A percentile compares a stretch with the other conserved stretches of the same genome.
phyloP scores from a whole-genome alignment of 805 yeast genomes.

The Komagataella pseudopastoris region DNA sequence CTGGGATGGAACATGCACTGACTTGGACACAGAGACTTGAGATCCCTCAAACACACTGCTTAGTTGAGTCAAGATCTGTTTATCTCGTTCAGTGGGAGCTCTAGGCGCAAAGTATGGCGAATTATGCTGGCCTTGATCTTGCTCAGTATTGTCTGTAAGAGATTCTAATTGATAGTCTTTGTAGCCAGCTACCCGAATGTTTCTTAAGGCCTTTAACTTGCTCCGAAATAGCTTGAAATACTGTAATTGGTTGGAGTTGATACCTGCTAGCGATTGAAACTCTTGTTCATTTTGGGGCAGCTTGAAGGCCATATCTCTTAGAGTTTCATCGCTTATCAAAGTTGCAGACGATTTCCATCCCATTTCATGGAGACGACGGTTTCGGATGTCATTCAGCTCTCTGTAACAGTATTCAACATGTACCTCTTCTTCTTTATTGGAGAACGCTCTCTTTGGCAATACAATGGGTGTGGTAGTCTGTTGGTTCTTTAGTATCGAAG shows the following conservation, averaged over 20 bases:
- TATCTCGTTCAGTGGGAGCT: neutral
- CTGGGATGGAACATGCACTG: neutral
- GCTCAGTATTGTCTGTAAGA: neutral
- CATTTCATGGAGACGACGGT: conserved; percentile 25
- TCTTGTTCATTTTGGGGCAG: conserved; percentile 38
- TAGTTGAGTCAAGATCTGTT: neutral
- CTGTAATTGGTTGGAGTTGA: conserved; percentile 16
- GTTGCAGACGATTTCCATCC: conserved; percentile 20
- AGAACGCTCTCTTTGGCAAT: conserved; percentile 7
- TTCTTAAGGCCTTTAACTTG: neutral
- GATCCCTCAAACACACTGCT: neutral
- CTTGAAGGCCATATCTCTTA: conserved; percentile 40
- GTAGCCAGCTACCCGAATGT: neutral
- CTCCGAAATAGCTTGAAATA: conserved; percentile 13
- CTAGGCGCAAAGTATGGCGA: neutral
- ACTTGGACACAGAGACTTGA: neutral
- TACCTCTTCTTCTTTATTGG: conserved; percentile 9
- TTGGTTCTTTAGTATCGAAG: neutral
- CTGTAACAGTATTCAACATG: conserved; percentile 17
- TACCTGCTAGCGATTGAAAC: conserved; percentile 25
- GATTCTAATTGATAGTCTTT: neutral
- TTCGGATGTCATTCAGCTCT: conserved; percentile 25
- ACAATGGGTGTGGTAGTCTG: conserved; percentile 7
- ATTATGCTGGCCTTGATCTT: neutral
- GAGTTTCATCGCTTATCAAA: conserved; percentile 23